Percentiles rank a stretch among this genome's conserved stretches.
These are phyloP conservation scores for Saccharomyces hybrid DNA, from an alignment of 1,139 yeast genomes.

Conservation along the genomic window DNA sequence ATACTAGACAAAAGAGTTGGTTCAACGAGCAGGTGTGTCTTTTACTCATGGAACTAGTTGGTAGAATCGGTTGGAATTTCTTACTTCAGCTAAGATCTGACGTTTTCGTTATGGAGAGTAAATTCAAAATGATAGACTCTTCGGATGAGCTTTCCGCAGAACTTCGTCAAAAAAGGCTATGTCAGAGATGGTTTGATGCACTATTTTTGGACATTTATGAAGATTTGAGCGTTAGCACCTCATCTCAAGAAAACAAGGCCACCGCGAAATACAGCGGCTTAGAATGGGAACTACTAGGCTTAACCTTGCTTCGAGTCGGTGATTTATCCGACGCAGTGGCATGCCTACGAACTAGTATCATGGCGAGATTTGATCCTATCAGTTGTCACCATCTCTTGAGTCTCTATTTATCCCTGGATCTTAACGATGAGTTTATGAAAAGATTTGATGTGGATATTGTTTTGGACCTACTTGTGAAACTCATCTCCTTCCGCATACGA, in stretches of 20 bases:
- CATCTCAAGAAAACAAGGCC: slow-evolving; percentile 49
- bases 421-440: slow-evolving; percentile 14
- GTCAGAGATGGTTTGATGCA: slow-evolving; percentile 90
- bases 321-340: slow-evolving; percentile 72
- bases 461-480: slow-evolving; percentile 24
- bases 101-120: slow-evolving; percentile 86
- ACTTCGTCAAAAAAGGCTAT: slow-evolving; percentile 63
- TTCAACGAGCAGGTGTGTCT: slow-evolving; percentile 57
- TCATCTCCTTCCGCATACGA: slow-evolving; percentile 32
- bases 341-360: slow-evolving; percentile 65
- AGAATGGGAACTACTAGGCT: slow-evolving; percentile 89
- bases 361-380: slow-evolving; percentile 60
- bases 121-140: slow-evolving; percentile 41
- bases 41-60: slow-evolving; percentile 51
- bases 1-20: slow-evolving; percentile 67
- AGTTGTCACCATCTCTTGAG: slow-evolving; percentile 34
- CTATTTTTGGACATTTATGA: slow-evolving; percentile 78
- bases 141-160: slow-evolving; percentile 4
- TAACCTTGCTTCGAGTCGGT: slow-evolving; percentile 66
- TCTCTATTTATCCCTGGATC: slow-evolving; percentile 20
- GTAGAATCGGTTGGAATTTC: slow-evolving; percentile 77
- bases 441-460: slow-evolving; percentile 25
- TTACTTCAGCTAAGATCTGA: slow-evolving; percentile 67
- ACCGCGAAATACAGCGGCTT: slow-evolving; percentile 55
- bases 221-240: slow-evolving; percentile 63